These are phyloP conservation scores for Monosporozyma siamensis DNA, from an alignment of 805 yeast genomes.

Conservation along the genomic window DNA sequence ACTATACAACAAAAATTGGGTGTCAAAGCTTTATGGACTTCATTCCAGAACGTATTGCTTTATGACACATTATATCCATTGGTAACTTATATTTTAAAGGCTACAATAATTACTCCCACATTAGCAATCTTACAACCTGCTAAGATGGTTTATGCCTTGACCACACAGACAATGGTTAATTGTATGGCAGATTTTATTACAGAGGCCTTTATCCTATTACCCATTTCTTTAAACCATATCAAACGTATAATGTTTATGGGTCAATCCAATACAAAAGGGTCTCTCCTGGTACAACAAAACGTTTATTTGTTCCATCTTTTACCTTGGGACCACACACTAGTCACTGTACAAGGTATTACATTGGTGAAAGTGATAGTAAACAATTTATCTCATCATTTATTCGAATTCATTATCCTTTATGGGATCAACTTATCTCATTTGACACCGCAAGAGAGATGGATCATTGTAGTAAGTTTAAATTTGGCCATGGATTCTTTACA, in stretches of 20 bases:
- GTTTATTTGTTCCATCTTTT: background rate
- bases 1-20: background rate
- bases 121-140: background rate
- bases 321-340: background rate
- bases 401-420: background rate
- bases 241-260: slow-evolving; percentile 1
- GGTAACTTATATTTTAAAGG: background rate
- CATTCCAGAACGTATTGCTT: background rate
- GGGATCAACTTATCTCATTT: slow-evolving; percentile 1
- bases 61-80: background rate
- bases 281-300: background rate
- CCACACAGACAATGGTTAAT: background rate
- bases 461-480: background rate
- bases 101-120: background rate
- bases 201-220: background rate
- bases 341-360: background rate
- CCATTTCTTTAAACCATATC: slow-evolving; percentile 1
- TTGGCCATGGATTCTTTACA: slow-evolving; percentile 33
- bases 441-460: background rate
- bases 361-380: background rate
- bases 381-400: slow-evolving; percentile 1
- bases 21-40: slow-evolving; percentile 10
- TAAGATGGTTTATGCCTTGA: background rate
- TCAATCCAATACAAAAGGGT: background rate
- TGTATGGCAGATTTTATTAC: slow-evolving; percentile 1